Conservation (phyloP, 2,329 filamentous ascomycete genomes). For the Calonectria leucothoes region DNA sequence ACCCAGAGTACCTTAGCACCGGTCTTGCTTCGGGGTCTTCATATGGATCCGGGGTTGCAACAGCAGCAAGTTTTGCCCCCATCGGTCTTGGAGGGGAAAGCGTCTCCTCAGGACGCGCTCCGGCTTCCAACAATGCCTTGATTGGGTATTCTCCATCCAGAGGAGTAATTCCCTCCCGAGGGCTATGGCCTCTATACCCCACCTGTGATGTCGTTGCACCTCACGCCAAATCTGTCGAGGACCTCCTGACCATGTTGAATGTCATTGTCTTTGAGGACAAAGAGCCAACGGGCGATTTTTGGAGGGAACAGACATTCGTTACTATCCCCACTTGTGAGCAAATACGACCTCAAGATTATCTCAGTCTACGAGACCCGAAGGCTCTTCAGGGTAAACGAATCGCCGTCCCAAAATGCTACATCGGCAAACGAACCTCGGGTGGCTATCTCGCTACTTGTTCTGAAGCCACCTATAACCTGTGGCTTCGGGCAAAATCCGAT, state of each 20-base stretch:
- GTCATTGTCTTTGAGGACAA: constrained; percentile 58
- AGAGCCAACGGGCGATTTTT: constrained; percentile 59
- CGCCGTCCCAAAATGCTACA: constrained; percentile 24
- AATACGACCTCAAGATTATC: constrained; percentile 48
- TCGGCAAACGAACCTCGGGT: not conserved
- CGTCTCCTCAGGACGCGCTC: constrained; percentile 66
- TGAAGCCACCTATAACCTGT: constrained; percentile 36
- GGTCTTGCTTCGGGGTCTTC: constrained; percentile 69
- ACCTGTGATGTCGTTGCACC: constrained; percentile 67
- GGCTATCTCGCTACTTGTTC: constrained; percentile 27
- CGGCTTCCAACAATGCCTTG: constrained; percentile 67
- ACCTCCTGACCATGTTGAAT: constrained; percentile 62
- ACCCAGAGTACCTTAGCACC: constrained; percentile 62
- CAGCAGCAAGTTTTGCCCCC: constrained; percentile 60
- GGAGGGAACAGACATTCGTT: constrained; percentile 61
- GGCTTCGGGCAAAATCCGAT: constrained; percentile 46
- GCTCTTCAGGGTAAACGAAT: constrained; percentile 32
- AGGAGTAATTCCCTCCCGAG: constrained; percentile 62
- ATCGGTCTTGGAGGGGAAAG: constrained; percentile 68
- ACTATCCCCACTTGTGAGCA: constrained; percentile 44
- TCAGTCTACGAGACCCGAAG: constrained; percentile 41
- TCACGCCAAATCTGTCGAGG: constrained; percentile 60
- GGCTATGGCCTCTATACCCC: constrained; percentile 66
- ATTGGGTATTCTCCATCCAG: constrained; percentile 67
- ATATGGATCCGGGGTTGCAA: constrained; percentile 65